Conservation (phyloP, 1,284 basidiomycete genomes). For the Schizopora paradoxa region DNA sequence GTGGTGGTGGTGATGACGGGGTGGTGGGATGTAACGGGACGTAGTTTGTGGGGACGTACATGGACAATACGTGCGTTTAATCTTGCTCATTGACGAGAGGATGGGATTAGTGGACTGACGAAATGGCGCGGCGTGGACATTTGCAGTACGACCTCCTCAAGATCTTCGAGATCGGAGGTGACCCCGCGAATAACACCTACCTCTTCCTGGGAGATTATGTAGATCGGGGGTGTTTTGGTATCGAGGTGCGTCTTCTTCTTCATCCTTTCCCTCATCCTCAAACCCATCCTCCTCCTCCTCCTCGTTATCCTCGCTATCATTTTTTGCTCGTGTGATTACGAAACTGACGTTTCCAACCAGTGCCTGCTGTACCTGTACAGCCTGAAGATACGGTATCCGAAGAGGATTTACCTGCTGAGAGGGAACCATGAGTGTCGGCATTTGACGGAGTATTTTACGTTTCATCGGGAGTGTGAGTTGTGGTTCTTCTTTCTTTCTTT, state of each 20-base stretch:
- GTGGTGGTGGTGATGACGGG: too few relatives aligned
- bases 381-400: constrained; percentile 92
- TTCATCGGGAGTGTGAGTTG: constrained; percentile 84
- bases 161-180: constrained; percentile 93
- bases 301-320: constrained; percentile 13
- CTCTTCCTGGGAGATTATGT: constrained; percentile 98
- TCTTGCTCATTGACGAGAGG: constrained; percentile 2
- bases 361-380: constrained; percentile 87
- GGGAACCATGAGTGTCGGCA: constrained; percentile 98
- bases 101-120: too few relatives aligned
- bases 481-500: constrained; percentile 22
- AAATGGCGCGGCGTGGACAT: constrained; percentile 19
- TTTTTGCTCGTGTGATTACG: constrained; percentile 18
- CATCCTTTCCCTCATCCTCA: constrained; percentile 2
- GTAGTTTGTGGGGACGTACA: constrained; percentile 96
- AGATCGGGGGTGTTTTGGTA: constrained; percentile 93
- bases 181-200: constrained; percentile 84
- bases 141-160: constrained; percentile 95
- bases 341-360: constrained; percentile 36
- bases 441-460: constrained; percentile 95
- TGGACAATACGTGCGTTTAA: constrained; percentile 86
- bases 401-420: constrained; percentile 84
- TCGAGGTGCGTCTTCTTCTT: constrained; percentile 60
- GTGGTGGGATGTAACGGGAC: too few relatives aligned
- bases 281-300: neutral